Evolutionary conservation across 305 asterid species (phyloP).

Genomic region (Caryopteris hybrid): DNA sequence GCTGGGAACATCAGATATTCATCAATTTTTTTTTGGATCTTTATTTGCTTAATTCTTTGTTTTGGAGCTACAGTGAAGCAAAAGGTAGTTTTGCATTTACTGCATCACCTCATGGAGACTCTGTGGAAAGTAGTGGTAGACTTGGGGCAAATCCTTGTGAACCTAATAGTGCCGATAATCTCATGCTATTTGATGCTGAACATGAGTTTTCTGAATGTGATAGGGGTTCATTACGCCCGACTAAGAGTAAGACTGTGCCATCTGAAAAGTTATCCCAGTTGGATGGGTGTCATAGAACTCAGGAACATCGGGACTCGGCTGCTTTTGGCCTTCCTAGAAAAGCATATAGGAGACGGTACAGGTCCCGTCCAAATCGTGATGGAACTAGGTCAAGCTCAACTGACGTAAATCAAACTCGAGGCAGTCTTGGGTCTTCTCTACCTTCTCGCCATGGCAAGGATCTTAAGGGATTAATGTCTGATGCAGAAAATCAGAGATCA

Average conservation of each 20-base stretch:
- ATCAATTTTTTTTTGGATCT: not conserved
- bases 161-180: slow-evolving; percentile 82
- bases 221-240: slow-evolving; percentile 43
- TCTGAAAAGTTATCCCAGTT: slow-evolving; percentile 44
- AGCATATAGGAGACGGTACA: slow-evolving; percentile 77
- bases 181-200: slow-evolving; percentile 74
- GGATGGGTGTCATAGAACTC: slow-evolving; percentile 46
- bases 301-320: slow-evolving; percentile 58
- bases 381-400: slow-evolving; percentile 57
- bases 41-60: slow-evolving; percentile 14
- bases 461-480: slow-evolving; percentile 39
- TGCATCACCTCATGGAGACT: slow-evolving; percentile 94
- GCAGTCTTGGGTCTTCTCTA: slow-evolving; percentile 48
- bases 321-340: slow-evolving; percentile 65
- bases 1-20: not conserved
- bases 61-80: slow-evolving; percentile 61
- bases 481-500: slow-evolving; percentile 45
- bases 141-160: slow-evolving; percentile 68
- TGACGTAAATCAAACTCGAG: slow-evolving; percentile 49
- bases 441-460: slow-evolving; percentile 52
- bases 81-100: slow-evolving; percentile 82
- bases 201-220: slow-evolving; percentile 62
- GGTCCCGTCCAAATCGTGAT: slow-evolving; percentile 78
- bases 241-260: slow-evolving; percentile 45
- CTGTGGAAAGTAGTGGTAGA: slow-evolving; percentile 94